Base-by-base conservation (phyloP, 192 early-diverging fungal genomes). In the Phycomyces blakesleeanus region DNA sequence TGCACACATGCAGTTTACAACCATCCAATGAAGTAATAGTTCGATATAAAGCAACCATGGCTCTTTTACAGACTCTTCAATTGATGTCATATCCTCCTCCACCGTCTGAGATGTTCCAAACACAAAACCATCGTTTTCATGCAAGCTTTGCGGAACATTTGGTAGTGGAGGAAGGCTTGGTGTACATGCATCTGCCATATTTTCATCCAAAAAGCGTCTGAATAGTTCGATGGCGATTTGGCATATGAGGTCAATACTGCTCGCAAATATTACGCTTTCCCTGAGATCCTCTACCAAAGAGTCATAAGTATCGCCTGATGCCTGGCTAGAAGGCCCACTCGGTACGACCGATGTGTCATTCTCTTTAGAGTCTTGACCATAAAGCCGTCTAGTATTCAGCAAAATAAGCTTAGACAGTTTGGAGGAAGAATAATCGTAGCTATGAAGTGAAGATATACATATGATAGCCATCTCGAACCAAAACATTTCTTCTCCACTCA, bases 21-120 rank as follows among this genome's bases (percentile, higher is more conserved):
- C 72, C 76, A 84, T 75, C 83, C 83, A 84, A 9, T 76, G 61
- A 18, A 84, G 34, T n/a, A 84, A 50, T 8, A 77, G 57, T 41
- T 80, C 68, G 16, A 77, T 69, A 57, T 80, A 84, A 2, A 84
- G 57, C 22, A 84, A 54, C 75, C 74, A 82, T 21, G 59, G 24
- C 11, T 76, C 68, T 24, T 37, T 16, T 20, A 61, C 58, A 2
- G 16, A 21, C 14, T 58, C 52, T 34, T 24, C 18, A 34, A 7
- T 5, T 7, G 7, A 34, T 34, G 29, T 47, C 11, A 2, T 47
- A 21, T 57, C 51, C 22, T 51, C 24, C 20, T 40, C 51, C 9
- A 6, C 22, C 16, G 5, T 7, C 26, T 12, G 22, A 7, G 49
- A 26, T 29, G 39, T 58, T 25, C 18, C 57, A 47, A 61, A 60